Evolutionary conservation across 2,329 filamentous ascomycete genomes (phyloP).

Genomic region (Colletotrichum sp.): DNA sequence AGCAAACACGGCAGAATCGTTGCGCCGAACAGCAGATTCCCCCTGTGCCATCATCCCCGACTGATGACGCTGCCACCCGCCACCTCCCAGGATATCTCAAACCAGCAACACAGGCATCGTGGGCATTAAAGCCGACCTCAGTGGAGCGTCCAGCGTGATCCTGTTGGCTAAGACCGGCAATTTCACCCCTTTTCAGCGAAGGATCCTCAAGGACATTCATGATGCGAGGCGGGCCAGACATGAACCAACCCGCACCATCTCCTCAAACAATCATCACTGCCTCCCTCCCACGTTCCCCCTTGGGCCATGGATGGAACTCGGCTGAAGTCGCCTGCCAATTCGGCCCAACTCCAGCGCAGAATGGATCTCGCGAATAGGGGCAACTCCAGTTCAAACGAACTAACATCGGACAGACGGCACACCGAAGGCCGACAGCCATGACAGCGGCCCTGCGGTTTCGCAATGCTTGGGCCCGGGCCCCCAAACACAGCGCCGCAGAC

Average conservation of each 20-base stretch:
- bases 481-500: not conserved
- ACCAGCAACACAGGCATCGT: not conserved
- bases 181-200: not conserved
- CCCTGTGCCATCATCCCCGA: not conserved
- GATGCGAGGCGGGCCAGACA: not conserved
- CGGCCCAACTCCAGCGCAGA: not conserved
- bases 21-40: not conserved
- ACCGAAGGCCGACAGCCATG: not conserved
- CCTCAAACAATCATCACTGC: not conserved
- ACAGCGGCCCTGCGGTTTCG: constrained; percentile 1
- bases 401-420: not conserved
- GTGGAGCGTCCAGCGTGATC: not conserved
- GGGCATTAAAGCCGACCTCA: not conserved
- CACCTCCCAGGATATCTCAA: not conserved
- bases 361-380: not conserved
- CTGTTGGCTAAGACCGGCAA: not conserved
- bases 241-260: not conserved
- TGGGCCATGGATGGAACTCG: not conserved
- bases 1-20: not conserved
- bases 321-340: not conserved
- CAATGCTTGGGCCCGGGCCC: not conserved
- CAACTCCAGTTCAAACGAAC: not conserved
- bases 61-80: not conserved
- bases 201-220: not conserved
- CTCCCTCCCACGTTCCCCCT: not conserved